Base-by-base conservation (phyloP, 129 eudicot species). In the Flaveria ramosissima region DNA sequence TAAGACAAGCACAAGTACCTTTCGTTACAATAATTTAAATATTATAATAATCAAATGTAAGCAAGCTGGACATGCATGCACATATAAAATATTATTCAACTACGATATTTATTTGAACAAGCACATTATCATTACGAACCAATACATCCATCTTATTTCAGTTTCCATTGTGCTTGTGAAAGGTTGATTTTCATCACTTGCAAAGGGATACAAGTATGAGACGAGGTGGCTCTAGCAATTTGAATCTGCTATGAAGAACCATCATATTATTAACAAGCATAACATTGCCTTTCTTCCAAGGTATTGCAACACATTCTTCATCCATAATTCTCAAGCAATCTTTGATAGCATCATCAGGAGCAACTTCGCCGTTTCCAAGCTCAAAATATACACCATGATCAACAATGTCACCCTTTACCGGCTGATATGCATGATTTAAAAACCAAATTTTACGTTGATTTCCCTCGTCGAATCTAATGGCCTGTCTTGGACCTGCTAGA, bases 281-380 rank as follows among this genome's bases (percentile, higher is more conserved):
- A 67, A 89, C 78, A 81, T 89, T 93, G 4, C 96, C 96, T 74
- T 86, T 87, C 81, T 84, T 82, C 97, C 97, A 92, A n/a, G 97
- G 93, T 48, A 89, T 73, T 0, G 87, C 88, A 46, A 86, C 81
- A 70, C 96, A 86, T 70, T 87, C 96, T 73, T 92, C 97, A 8
- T 92, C 89, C 48, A 89, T 55, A 64, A 88, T 83, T 24, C 36
- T 75, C 42, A 77, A 74, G 62, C 84, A 81, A 61, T 92, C 96
- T 4, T 82, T n/a, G 15, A 89, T 23, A 3, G 67, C 51, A 52
- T 87, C 71, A 32, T 75, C 85, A 7, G 93, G 88, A n/a, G 36
- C n/a, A n/a, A n/a, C 72, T 0, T 41, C 81, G 0, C 97, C 97
- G 39, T 86, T 85, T 0, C 97, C 97, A 24, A 89, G 75, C 42